Conservation (phyloP, 169 alveolate genomes). For the Plasmodium vinckei region DNA sequence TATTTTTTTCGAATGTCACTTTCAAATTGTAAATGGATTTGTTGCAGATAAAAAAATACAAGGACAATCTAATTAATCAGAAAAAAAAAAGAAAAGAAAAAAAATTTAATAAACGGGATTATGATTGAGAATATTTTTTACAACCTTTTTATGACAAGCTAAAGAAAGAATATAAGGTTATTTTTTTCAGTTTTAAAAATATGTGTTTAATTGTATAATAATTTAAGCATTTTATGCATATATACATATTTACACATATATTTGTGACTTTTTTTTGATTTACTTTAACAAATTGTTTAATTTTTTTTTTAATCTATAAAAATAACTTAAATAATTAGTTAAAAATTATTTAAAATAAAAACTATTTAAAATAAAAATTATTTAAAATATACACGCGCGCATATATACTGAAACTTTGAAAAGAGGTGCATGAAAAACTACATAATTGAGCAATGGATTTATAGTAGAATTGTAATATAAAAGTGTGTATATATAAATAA, state of each 20-base stretch:
- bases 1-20: not conserved
- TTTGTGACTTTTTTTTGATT: not conserved
- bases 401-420: conserved; percentile 60
- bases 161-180: not conserved
- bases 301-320: conserved; percentile 9
- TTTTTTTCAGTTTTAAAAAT: not conserved
- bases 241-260: not conserved
- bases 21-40: too few relatives aligned
- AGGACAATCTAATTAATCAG: conserved; percentile 34
- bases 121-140: conserved; percentile 15
- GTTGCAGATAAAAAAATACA: conserved; percentile 39
- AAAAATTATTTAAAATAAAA: conserved; percentile 57
- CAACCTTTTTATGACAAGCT: not conserved
- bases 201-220: too few relatives aligned
- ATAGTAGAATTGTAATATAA: not conserved
- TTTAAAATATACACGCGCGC: conserved; percentile 75
- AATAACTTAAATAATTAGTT: conserved; percentile 41
- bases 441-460: conserved; percentile 4
- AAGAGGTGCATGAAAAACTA: conserved; percentile 22
- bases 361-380: conserved; percentile 39
- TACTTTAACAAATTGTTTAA: conserved; percentile 2
- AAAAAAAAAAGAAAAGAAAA: conserved; percentile 46
- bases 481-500: conserved; percentile 4
- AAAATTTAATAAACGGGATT: conserved; percentile 56
- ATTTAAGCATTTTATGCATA: not conserved